Conservation (phyloP, 2,329 filamentous ascomycete genomes). For the Ascochyta koolunga region DNA sequence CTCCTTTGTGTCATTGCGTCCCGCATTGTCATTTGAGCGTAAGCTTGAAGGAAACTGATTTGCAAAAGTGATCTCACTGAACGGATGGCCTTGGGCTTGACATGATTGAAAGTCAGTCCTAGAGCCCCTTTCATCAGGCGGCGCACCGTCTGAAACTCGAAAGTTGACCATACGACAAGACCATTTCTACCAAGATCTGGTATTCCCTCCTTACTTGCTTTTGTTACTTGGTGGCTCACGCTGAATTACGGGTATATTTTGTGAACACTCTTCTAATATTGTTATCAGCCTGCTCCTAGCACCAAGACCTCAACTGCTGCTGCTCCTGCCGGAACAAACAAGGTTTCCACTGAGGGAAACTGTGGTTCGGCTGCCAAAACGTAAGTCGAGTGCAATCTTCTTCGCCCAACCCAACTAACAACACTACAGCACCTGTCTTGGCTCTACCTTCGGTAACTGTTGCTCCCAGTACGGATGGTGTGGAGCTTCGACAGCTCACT, state of each 20-base stretch:
- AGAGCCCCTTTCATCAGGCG: conserved; percentile 12
- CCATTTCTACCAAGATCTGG: conserved; percentile 5
- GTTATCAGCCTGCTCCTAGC: conserved; percentile 19
- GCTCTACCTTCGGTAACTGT: conserved; percentile 53
- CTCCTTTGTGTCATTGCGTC: conserved; percentile 15
- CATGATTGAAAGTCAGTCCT: conserved; percentile 1
- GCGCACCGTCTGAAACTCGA: conserved; percentile 8
- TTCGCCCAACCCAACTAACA: not conserved
- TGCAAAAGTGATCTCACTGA: conserved; percentile 13
- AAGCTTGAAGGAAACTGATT: conserved; percentile 18
- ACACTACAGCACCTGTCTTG: conserved; percentile 46
- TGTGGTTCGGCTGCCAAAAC: conserved; percentile 51
- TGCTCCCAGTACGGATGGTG: conserved; percentile 55
- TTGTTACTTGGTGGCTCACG: conserved; percentile 6
- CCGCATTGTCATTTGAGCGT: conserved; percentile 22
- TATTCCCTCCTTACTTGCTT: conserved; percentile 5
- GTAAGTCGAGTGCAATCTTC: conserved; percentile 7
- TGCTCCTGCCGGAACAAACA: conserved; percentile 26
- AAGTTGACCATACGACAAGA: conserved; percentile 6
- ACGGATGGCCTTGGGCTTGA: conserved; percentile 14
- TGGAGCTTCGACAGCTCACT: conserved; percentile 38
- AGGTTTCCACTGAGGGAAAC: conserved; percentile 49
- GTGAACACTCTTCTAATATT: conserved; percentile 4
- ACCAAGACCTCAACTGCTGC: conserved; percentile 21
- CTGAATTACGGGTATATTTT: conserved; percentile 7